phyloP scores from a whole-genome alignment of 768 basidiomycete genomes.

The Suillus variegatus region DNA sequence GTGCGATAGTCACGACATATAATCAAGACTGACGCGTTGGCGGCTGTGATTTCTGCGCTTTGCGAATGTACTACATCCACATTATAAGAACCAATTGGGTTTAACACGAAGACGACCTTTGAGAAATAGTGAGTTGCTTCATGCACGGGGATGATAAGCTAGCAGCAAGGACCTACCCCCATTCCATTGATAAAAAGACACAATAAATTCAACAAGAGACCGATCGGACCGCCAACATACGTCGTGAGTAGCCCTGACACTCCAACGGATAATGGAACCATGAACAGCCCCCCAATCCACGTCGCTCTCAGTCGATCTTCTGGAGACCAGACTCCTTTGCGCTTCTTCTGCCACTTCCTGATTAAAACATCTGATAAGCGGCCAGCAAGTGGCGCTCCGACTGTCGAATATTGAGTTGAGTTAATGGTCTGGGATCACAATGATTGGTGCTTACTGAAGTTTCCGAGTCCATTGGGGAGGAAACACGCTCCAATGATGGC shows the following conservation, averaged over 20 bases:
- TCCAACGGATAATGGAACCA: slow-evolving; percentile 52
- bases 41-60: slow-evolving; percentile 62
- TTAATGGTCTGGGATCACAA: neutral
- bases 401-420: slow-evolving; percentile 29
- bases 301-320: slow-evolving; percentile 61
- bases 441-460: slow-evolving; percentile 28
- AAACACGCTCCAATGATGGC: slow-evolving; percentile 38
- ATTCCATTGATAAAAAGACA: slow-evolving; percentile 60
- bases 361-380: slow-evolving; percentile 54
- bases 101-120: slow-evolving; percentile 54
- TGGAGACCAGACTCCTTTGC: slow-evolving; percentile 57
- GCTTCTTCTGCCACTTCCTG: slow-evolving; percentile 42
- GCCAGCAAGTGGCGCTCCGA: slow-evolving; percentile 59
- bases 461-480: slow-evolving; percentile 36
- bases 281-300: slow-evolving; percentile 40
- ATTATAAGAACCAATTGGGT: slow-evolving; percentile 52
- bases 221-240: slow-evolving; percentile 46
- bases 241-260: slow-evolving; percentile 45
- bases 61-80: slow-evolving; percentile 57
- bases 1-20: neutral
- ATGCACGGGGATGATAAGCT: neutral
- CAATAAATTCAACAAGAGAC: slow-evolving; percentile 47
- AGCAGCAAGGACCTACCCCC: slow-evolving; percentile 42
- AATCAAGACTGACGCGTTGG: slow-evolving; percentile 14
- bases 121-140: neutral